Evolutionary conservation across 2,329 filamentous ascomycete species (phyloP).

Genomic region (Pyrenochaeta sp.): DNA sequence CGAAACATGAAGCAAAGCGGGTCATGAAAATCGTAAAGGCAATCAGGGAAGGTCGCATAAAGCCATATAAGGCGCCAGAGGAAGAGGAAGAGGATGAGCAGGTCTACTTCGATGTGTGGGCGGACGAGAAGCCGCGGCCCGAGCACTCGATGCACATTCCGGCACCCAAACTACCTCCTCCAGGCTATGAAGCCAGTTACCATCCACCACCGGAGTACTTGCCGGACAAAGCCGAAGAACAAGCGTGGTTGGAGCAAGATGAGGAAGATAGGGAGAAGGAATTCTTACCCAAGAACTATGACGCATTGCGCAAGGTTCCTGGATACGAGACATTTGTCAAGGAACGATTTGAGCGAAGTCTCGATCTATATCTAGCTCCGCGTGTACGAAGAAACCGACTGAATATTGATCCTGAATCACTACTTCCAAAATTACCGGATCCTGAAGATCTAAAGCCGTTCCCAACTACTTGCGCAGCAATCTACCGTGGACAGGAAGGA

Average conservation of each 20-base stretch:
- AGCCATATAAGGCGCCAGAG: constrained; percentile 85
- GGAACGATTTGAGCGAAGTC: constrained; percentile 92
- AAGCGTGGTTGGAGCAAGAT: constrained; percentile 84
- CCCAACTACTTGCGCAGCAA: constrained; percentile 85
- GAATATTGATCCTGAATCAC: constrained; percentile 93
- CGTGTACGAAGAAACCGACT: constrained; percentile 90
- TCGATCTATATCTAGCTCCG: constrained; percentile 95
- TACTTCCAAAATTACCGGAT: constrained; percentile 90
- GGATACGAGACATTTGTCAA: constrained; percentile 91
- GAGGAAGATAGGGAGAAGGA: constrained; percentile 91
- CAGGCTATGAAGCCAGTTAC: constrained; percentile 94
- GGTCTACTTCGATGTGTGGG: constrained; percentile 89
- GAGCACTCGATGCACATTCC: constrained; percentile 94
- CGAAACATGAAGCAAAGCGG: constrained; percentile 94
- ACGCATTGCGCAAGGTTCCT: constrained; percentile 87
- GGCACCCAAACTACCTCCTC: constrained; percentile 90
- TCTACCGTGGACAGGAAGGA: constrained; percentile 88
- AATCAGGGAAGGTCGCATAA: constrained; percentile 90
- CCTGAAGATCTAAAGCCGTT: constrained; percentile 95
- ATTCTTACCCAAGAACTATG: constrained; percentile 83
- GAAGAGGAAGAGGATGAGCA: constrained; percentile 77
- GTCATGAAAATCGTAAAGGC: constrained; percentile 97
- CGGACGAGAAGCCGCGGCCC: constrained; percentile 82
- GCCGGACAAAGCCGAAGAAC: constrained; percentile 82
- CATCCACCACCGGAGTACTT: constrained; percentile 96